These are phyloP conservation scores for Eucalyptus grandis DNA, from an alignment of 345 rosid species.

Conservation along the genomic window DNA sequence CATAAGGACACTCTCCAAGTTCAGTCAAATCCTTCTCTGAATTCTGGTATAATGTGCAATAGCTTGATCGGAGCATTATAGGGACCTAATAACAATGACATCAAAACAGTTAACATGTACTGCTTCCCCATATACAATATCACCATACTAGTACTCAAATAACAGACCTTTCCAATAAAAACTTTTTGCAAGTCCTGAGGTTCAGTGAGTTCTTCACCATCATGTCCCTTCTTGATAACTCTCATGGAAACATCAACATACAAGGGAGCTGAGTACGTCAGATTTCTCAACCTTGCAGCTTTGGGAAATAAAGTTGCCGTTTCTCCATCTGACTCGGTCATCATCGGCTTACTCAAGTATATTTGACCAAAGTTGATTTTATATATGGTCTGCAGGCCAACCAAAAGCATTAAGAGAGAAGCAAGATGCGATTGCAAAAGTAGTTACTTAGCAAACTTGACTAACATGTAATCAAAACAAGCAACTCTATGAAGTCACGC, in stretches of 20 bases:
- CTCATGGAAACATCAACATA: slow-evolving; percentile 90
- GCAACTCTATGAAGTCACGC: neutral
- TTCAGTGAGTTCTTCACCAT: slow-evolving; percentile 96
- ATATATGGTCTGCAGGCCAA: slow-evolving; percentile 71
- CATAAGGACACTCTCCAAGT: slow-evolving; percentile 98
- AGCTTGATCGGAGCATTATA: slow-evolving; percentile 95
- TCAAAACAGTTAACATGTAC: neutral
- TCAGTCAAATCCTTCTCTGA: slow-evolving; percentile 98
- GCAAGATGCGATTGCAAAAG: neutral
- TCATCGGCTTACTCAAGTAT: slow-evolving; percentile 98
- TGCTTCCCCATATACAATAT: neutral
- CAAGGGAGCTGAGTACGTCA: slow-evolving; percentile 91
- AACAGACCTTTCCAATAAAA: slow-evolving; percentile 81
- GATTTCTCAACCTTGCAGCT: slow-evolving; percentile 95
- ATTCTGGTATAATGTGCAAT: slow-evolving; percentile 78
- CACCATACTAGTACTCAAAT: neutral
- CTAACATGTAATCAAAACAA: neutral
- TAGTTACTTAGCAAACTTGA: neutral
- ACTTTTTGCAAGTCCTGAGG: slow-evolving; percentile 91
- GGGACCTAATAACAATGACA: slow-evolving; percentile 48
- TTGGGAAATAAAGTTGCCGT: slow-evolving; percentile 94
- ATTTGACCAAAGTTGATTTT: slow-evolving; percentile 95
- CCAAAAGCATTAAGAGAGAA: neutral
- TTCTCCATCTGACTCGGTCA: slow-evolving; percentile 99
- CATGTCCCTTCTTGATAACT: slow-evolving; percentile 94